phyloP scores from a whole-genome alignment of 345 rosid genomes.

The Eucalyptus curtisii region DNA sequence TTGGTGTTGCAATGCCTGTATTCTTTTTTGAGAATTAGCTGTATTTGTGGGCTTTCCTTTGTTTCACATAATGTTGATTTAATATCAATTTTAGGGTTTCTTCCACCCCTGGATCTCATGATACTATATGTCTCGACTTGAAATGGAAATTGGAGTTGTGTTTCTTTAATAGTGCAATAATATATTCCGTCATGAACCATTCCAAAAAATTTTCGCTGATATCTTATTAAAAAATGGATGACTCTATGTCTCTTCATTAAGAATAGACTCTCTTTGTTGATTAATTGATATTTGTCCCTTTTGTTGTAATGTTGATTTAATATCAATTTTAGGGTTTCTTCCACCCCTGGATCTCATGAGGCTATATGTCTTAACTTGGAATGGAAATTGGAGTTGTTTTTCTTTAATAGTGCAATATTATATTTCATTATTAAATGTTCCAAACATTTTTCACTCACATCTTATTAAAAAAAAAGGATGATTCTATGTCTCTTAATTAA shows the following conservation, averaged over 20 bases:
- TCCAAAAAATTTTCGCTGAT: not conserved
- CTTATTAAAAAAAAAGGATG: not conserved
- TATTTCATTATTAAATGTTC: not conserved
- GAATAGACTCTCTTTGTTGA: no score
- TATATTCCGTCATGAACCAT: not conserved
- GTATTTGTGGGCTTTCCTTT: not conserved
- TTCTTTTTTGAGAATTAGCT: not conserved
- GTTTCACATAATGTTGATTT: not conserved
- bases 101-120: not conserved
- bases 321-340: not conserved
- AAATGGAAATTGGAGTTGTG: not conserved
- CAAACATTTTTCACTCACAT: not conserved
- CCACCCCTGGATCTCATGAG: not conserved
- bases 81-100: not conserved
- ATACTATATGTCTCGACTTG: not conserved
- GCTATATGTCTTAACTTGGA: not conserved
- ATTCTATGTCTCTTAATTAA: not conserved
- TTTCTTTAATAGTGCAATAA: not conserved
- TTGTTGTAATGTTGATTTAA: not conserved
- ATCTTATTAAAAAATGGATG: no score
- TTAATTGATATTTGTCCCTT: no score
- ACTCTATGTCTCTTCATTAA: no score
- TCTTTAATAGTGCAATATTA: not conserved
- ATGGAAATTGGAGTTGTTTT: not conserved
- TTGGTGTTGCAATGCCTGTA: not conserved